Percentiles rank a stretch among this genome's conserved stretches.
Evolutionary conservation across 805 yeast genomes (phyloP).

Genomic region (Barnettozyma sp.): DNA sequence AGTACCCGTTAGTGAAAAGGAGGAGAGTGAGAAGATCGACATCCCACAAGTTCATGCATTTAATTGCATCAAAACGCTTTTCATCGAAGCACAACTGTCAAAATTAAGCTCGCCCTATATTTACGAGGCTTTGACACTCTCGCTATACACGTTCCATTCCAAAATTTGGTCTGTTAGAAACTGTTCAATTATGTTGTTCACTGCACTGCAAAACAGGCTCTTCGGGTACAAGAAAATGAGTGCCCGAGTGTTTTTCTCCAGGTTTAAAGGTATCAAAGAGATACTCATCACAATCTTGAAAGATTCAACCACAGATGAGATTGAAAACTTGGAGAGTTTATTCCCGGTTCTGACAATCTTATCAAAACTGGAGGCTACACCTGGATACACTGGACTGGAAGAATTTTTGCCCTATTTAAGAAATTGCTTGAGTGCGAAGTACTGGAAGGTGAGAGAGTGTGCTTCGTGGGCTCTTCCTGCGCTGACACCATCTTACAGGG

Average conservation of each 20-base stretch:
- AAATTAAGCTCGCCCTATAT: constrained; percentile 43
- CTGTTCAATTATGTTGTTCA: constrained; percentile 89
- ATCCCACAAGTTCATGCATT: constrained; percentile 92
- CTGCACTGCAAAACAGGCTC: constrained; percentile 71
- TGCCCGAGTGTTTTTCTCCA: constrained; percentile 66
- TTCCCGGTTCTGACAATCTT: constrained; percentile 74
- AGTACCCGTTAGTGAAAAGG: constrained; percentile 38
- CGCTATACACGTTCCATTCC: constrained; percentile 58
- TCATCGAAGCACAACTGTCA: constrained; percentile 64
- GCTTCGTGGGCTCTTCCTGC: constrained; percentile 66
- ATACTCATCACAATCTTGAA: constrained; percentile 40
- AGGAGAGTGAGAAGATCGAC: constrained; percentile 51
- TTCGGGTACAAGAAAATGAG: constrained; percentile 57
- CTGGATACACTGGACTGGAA: constrained; percentile 44
- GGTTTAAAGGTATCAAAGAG: constrained; percentile 46
- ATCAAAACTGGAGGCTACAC: constrained; percentile 57
- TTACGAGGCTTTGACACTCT: constrained; percentile 50
- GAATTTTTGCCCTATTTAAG: constrained; percentile 46
- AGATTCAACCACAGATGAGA: constrained; percentile 22
- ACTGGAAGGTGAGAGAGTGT: constrained; percentile 86
- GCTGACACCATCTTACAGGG: constrained; percentile 31
- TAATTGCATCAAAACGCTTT: constrained; percentile 71
- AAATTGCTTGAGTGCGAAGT: constrained; percentile 41
- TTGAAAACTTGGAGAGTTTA: constrained; percentile 45
- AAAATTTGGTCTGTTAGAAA: constrained; percentile 82